These are phyloP conservation scores for Entomophthora muscae DNA, from an alignment of 371 early-diverging fungal genomes.

Conservation along the genomic window DNA sequence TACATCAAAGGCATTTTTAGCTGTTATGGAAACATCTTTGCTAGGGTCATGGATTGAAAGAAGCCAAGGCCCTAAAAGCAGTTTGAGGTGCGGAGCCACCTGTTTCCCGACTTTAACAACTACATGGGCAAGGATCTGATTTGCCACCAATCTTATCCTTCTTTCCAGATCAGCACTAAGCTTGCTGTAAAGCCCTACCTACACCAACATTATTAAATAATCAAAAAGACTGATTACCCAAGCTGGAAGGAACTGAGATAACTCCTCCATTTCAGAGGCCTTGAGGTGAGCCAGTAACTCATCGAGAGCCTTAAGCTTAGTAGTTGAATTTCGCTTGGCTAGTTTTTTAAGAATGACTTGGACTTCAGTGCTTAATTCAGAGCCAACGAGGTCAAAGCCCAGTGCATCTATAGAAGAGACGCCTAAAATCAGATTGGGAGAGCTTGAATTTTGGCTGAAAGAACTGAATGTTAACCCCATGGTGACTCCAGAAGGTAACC, in stretches of 20 bases:
- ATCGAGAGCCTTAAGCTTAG: slow-evolving; percentile 49
- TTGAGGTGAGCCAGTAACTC: slow-evolving; percentile 33
- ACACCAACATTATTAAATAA: slow-evolving; percentile 3
- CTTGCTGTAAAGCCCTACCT: slow-evolving; percentile 30
- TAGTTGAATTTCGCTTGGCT: slow-evolving; percentile 39
- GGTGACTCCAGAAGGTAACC: slow-evolving; percentile 10
- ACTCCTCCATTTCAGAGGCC: slow-evolving; percentile 16
- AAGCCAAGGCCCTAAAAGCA: slow-evolving; percentile 38
- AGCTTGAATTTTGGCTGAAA: slow-evolving; percentile 12
- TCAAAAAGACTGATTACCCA: slow-evolving; percentile 10
- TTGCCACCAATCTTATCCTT: slow-evolving; percentile 31
- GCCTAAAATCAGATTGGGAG: slow-evolving; percentile 12
- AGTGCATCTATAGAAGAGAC: slow-evolving; percentile 11
- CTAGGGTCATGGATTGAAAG: slow-evolving; percentile 37
- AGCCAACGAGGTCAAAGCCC: slow-evolving; percentile 12
- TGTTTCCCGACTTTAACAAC: slow-evolving; percentile 31
- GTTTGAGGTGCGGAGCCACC: slow-evolving; percentile 38
- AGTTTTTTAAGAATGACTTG: slow-evolving; percentile 38
- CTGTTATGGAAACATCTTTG: slow-evolving; percentile 30
- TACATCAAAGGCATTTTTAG: slow-evolving; percentile 33
- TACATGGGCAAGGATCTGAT: slow-evolving; percentile 28
- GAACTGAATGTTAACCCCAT: slow-evolving; percentile 3
- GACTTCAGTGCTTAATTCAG: slow-evolving; percentile 22
- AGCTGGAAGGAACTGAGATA: slow-evolving; percentile 10
- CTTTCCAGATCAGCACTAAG: slow-evolving; percentile 40